Base-by-base conservation (phyloP, 768 basidiomycete genomes). In the Phanerochaete sordida region DNA sequence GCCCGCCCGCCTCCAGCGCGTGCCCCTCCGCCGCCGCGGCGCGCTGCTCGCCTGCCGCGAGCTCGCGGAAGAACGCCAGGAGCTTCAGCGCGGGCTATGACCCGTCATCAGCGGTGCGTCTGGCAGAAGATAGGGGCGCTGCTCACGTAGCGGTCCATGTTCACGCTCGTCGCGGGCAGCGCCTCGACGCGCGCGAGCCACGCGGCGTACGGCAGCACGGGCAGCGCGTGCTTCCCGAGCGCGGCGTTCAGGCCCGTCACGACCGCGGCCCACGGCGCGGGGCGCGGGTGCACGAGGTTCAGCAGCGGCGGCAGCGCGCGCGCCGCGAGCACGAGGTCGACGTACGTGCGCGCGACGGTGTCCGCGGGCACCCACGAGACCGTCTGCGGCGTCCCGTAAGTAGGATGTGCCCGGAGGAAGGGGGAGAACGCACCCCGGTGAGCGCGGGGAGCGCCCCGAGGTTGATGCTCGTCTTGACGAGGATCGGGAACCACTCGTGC, bases 211-310 rank as follows among this genome's bases (percentile, higher is more conserved):
- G 35, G 52, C 2, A 63, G 30, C 19, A 33, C 47, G 51, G 57
- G 55, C 35, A 52, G 28, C 13, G 59, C 47, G 28, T 57, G 31
- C 55, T 55, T 57, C 3, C 44, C 45, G 9, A 57, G 55, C 28
- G 58, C 31, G 7, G n/a, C 33, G 35, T 35, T 35, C 28, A 63
- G 3, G 11, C 16, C 43, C 12, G 49, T 16, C 3, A 59, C 7
- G 27, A 62, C 21, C 2, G n/a, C 24, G 23, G 59, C 55, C 71
- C 76, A 79, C 1, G 66, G 28, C 7, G 74, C 61, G 3, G 73
- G 72, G 8, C 65, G 68, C 1, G 78, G 77, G 66, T 78, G 76
- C 1, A 75, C 75, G 15, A 78, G 47, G 62, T 79, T 78, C 28
- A 75, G 61, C 4, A 68, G 68, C 15, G 28, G 19, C n/a, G 61